phyloP scores from a whole-genome alignment of 805 yeast genomes.

The Starmerella roubikii region DNA sequence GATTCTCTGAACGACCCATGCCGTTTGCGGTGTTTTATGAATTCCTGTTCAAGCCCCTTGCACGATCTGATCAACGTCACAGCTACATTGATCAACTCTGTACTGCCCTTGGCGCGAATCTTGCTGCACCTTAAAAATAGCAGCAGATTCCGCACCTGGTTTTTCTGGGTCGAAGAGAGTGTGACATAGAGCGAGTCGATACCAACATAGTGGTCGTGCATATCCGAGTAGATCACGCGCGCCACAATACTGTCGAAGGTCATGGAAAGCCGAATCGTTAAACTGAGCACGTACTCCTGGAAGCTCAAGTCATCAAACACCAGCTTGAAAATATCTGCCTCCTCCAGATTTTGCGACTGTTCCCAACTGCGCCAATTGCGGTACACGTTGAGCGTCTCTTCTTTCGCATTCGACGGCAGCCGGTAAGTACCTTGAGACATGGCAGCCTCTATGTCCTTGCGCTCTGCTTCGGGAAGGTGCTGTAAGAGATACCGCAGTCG shows the following conservation, averaged over 20 bases:
- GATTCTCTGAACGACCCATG: no score
- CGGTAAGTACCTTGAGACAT: conserved; percentile 29
- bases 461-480: conserved; percentile 41
- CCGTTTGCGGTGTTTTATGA: not conserved
- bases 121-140: conserved; percentile 16
- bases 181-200: conserved; percentile 4
- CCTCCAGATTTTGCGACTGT: conserved; percentile 21
- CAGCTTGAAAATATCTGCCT: conserved; percentile 21
- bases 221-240: conserved; percentile 10
- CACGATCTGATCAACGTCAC: conserved; percentile 6
- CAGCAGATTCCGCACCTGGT: conserved; percentile 14
- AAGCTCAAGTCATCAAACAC: conserved; percentile 13
- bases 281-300: conserved; percentile 13
- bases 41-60: not conserved
- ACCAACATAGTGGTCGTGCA: conserved; percentile 14
- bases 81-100: conserved; percentile 14
- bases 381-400: conserved; percentile 45
- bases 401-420: conserved; percentile 40
- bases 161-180: conserved; percentile 8
- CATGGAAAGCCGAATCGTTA: conserved; percentile 6
- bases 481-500: conserved; percentile 62
- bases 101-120: conserved; percentile 19
- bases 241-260: conserved; percentile 12
- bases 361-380: conserved; percentile 90
- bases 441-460: conserved; percentile 23